These are phyloP conservation scores for Penicillium sp. DNA, from an alignment of 2,329 filamentous ascomycete species.

Conservation along the genomic window DNA sequence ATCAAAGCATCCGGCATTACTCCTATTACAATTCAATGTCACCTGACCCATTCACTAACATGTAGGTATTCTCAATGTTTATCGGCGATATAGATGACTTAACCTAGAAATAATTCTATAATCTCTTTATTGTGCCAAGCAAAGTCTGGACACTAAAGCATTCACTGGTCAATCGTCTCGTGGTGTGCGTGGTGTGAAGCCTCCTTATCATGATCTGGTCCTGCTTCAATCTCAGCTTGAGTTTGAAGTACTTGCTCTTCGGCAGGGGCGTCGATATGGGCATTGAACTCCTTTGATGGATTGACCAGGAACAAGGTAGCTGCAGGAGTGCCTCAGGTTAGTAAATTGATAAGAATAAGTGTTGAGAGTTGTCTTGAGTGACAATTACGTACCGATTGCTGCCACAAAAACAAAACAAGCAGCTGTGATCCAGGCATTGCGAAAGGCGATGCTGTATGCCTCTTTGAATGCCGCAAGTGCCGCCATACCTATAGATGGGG, in stretches of 20 bases:
- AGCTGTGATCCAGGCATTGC: neutral
- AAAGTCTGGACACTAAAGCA: neutral
- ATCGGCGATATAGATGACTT: neutral
- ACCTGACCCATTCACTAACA: neutral
- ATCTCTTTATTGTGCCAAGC: neutral
- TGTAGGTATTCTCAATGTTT: neutral
- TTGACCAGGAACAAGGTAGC: neutral
- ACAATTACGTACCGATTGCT: neutral
- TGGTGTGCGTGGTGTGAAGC: neutral
- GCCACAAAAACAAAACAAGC: neutral
- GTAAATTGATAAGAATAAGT: neutral
- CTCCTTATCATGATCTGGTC: neutral
- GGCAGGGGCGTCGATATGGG: neutral
- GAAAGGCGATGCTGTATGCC: neutral
- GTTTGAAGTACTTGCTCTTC: neutral
- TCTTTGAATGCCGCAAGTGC: neutral
- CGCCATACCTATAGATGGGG: neutral
- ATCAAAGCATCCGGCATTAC: neutral
- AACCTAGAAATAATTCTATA: neutral
- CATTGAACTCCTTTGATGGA: neutral
- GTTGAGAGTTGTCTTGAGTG: neutral
- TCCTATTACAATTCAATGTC: neutral
- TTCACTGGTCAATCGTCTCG: neutral
- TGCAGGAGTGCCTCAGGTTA: neutral
- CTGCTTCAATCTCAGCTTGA: neutral